Evolutionary conservation across 2,329 filamentous ascomycete species (phyloP).

Genomic region (Endocalyx cinctus): DNA sequence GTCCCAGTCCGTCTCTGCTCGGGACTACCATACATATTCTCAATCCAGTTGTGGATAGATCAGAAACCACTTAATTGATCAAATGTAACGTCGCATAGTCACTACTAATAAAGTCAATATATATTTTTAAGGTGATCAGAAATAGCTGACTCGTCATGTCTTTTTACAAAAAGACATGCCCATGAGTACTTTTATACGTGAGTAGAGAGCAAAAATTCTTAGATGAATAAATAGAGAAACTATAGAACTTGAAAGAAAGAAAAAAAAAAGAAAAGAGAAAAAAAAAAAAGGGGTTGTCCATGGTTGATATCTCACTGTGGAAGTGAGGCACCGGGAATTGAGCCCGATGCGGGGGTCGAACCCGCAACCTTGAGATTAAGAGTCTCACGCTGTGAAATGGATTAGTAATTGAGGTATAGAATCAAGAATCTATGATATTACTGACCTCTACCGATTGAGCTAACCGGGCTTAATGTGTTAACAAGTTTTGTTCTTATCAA

Average conservation of each 20-base stretch:
- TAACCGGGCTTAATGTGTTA: slow-evolving; percentile 39
- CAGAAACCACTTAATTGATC: too few relatives aligned
- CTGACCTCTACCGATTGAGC: slow-evolving; percentile 68
- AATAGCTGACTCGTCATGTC: too few relatives aligned
- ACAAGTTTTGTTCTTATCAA: background rate
- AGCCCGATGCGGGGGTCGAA: slow-evolving; percentile 44
- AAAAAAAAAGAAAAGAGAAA: slow-evolving; percentile 1
- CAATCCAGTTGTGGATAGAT: too few relatives aligned
- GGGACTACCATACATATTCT: too few relatives aligned
- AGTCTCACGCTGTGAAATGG: slow-evolving; percentile 71
- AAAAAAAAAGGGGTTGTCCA: slow-evolving; percentile 7
- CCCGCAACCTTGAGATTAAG: slow-evolving; percentile 38
- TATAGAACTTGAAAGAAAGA: background rate
- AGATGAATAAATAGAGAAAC: background rate
- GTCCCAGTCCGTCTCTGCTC: too few relatives aligned
- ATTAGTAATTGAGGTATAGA: too few relatives aligned
- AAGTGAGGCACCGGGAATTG: slow-evolving; percentile 31
- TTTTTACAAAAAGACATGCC: background rate
- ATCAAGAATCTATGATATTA: too few relatives aligned
- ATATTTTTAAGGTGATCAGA: too few relatives aligned
- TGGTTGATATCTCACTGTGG: too few relatives aligned
- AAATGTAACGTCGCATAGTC: too few relatives aligned
- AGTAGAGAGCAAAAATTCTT: background rate
- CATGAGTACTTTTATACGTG: background rate
- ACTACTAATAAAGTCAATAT: too few relatives aligned